Base-by-base conservation (phyloP, 2,329 filamentous ascomycete genomes). In the Emergomyces orientalis region DNA sequence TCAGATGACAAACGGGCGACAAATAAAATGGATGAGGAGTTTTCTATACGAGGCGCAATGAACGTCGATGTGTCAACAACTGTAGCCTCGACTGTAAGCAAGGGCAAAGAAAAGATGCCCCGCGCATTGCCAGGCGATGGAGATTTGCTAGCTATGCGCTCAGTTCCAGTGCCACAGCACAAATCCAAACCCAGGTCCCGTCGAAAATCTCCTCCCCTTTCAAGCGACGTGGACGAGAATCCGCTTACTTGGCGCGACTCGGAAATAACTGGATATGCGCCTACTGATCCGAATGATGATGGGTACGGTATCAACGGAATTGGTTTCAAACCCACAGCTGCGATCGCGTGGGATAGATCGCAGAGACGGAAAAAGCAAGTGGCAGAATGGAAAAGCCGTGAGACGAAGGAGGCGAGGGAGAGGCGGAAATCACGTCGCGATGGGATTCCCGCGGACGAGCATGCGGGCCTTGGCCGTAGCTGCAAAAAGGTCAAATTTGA, bases 231-330 rank as follows among this genome's bases (percentile, higher is more conserved):
- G n/a, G 64, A 63, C 17, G 72, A 74, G 60, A 69, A 75, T 61
- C 68, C 75, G 13, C 68, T 77, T 57, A 77, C 75, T 63, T 87
- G 85, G 85, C 81, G 81, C 68, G 82, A 84, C 66, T 78, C 78
- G 45, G 85, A 87, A 69, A 86, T 87, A 68, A 87, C 84, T 5
- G 84, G 84, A 17, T 82, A 86, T 67, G 78, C 82, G 60, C 78
- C 79, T 2, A 78, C 74, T 4, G 82, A 85, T 61, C 81, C 82
- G 7, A 81, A 80, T 47, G 84, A 86, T 68, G 85, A 87, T 70
- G 84, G 84, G 2, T 82, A 83, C 62, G 85, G 85, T 5, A 81
- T 87, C 65, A 86, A 87, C 67, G 85, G 85, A 1, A 79, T 87
- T 62, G 85, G 85, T 0, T 87, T 86, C 71, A 80, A 79, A 63